Percentiles rank a stretch among this genome's conserved stretches.
Conservation (phyloP, 1,284 basidiomycete species). For the Tylopilus sp. region DNA sequence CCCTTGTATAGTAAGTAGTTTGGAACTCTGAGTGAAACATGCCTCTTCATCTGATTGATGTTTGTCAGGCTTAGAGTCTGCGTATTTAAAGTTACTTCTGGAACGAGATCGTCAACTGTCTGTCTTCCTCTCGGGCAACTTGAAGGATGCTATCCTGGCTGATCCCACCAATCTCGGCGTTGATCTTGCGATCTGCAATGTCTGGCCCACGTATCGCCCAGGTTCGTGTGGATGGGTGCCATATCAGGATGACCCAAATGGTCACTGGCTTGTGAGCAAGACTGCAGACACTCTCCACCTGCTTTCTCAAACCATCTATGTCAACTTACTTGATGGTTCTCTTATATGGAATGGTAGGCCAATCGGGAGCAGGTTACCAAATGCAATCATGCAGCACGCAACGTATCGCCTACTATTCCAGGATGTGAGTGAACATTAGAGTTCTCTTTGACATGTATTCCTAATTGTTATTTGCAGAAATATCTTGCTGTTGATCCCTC, state of each 20-base stretch:
- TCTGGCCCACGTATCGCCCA: conserved; percentile 39
- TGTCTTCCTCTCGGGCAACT: conserved; percentile 32
- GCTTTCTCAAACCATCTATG: neutral
- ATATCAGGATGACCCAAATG: neutral
- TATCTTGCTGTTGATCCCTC: too few species aligned
- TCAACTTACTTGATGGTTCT: conserved; percentile 8
- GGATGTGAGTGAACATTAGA: conserved; percentile 22
- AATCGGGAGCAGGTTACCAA: conserved; percentile 48
- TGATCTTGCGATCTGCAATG: conserved; percentile 45
- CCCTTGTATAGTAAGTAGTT: too few species aligned
- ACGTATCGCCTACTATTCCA: conserved; percentile 36
- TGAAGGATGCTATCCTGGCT: conserved; percentile 18
- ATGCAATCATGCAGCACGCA: conserved; percentile 38
- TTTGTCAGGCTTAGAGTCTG: too few species aligned
- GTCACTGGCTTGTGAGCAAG: conserved; percentile 8
- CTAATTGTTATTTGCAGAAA: too few species aligned
- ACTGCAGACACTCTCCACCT: neutral
- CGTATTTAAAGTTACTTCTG: conserved; percentile 25
- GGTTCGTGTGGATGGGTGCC: neutral
- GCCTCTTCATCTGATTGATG: too few species aligned
- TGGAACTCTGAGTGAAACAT: too few species aligned
- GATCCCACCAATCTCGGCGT: conserved; percentile 32
- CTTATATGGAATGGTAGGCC: conserved; percentile 43
- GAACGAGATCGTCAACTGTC: conserved; percentile 37
- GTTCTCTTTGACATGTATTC: too few species aligned